Evolutionary conservation across 2,329 filamentous ascomycete species (phyloP).

Genomic region (Hortaea werneckii): DNA sequence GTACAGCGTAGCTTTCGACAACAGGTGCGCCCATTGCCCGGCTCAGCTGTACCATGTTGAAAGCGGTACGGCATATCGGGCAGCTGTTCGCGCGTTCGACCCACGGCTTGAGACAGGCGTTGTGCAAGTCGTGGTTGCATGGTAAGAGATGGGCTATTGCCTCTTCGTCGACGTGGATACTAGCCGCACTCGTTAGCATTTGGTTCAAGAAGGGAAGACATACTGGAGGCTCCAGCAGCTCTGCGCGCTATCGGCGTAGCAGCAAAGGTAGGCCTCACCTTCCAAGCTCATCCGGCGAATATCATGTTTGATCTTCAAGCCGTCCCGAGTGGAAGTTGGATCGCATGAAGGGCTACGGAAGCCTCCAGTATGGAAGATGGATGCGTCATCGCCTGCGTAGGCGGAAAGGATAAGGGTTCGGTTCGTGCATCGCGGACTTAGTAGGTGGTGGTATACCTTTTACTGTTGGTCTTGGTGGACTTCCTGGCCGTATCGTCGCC

Average conservation of each 20-base stretch:
- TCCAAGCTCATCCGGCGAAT: constrained; percentile 31
- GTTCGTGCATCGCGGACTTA: constrained; percentile 11
- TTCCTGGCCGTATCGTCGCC: constrained; percentile 16
- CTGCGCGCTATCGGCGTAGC: constrained; percentile 11
- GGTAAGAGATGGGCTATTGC: constrained; percentile 54
- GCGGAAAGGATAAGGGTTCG: constrained; percentile 11
- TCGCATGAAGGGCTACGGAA: constrained; percentile 12
- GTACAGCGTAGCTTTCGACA: constrained; percentile 53
- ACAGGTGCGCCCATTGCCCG: constrained; percentile 58
- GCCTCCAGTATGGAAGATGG: constrained; percentile 22
- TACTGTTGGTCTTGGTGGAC: constrained; percentile 12
- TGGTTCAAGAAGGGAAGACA: constrained; percentile 4
- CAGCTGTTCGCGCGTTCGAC: constrained; percentile 95
- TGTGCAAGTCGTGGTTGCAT: constrained; percentile 86
- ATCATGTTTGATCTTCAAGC: constrained; percentile 27
- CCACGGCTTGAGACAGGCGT: constrained; percentile 88
- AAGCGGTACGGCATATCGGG: constrained; percentile 85
- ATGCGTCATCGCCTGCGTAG: constrained; percentile 9
- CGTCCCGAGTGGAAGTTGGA: constrained; percentile 28
- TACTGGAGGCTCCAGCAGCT: constrained; percentile 24
- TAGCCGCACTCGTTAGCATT: constrained; percentile 18
- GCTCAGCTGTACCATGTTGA: constrained; percentile 82
- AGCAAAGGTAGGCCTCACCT: constrained; percentile 27
- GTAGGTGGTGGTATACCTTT: constrained; percentile 22
- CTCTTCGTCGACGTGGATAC: constrained; percentile 35